A percentile compares a stretch with the other conserved stretches of the same genome.
Conservation (phyloP, 2,329 filamentous ascomycete species). For the Aspergillus melleus region DNA sequence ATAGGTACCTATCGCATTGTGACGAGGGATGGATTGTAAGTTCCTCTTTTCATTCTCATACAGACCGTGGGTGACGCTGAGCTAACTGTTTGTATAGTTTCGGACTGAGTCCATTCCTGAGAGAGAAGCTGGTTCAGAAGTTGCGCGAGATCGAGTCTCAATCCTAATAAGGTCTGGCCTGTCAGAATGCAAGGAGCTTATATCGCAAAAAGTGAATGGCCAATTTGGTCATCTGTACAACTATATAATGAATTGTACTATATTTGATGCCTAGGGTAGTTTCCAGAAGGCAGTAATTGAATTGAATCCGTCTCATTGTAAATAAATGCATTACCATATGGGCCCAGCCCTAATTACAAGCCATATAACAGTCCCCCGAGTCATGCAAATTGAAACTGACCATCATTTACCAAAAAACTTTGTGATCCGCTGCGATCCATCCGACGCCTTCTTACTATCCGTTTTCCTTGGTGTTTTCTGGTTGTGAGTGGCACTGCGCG, state of each 20-base stretch:
- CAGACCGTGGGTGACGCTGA: constrained; percentile 16
- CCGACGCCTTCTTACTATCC: constrained; percentile 41
- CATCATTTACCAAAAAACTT: constrained; percentile 48
- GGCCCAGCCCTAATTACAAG: background rate
- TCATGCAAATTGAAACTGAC: background rate
- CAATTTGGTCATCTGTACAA: constrained; percentile 13
- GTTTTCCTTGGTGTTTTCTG: constrained; percentile 47
- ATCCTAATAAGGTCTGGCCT: background rate
- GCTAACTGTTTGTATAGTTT: constrained; percentile 34
- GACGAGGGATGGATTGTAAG: constrained; percentile 61
- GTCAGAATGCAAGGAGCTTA: background rate
- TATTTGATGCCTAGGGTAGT: constrained; percentile 4
- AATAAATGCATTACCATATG: background rate
- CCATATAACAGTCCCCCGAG: background rate
- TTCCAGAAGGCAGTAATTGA: constrained; percentile 15
- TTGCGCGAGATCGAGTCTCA: constrained; percentile 39
- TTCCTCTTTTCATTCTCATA: constrained; percentile 15
- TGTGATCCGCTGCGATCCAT: constrained; percentile 55
- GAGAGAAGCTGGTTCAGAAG: constrained; percentile 51
- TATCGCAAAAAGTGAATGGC: no score
- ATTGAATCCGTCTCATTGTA: background rate
- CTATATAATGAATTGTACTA: constrained; percentile 9
- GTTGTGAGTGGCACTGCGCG: constrained; percentile 60
- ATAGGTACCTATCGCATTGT: constrained; percentile 59
- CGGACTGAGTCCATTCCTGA: constrained; percentile 50